Conservation (phyloP, 768 basidiomycete species). For the Hericium coralloides region DNA sequence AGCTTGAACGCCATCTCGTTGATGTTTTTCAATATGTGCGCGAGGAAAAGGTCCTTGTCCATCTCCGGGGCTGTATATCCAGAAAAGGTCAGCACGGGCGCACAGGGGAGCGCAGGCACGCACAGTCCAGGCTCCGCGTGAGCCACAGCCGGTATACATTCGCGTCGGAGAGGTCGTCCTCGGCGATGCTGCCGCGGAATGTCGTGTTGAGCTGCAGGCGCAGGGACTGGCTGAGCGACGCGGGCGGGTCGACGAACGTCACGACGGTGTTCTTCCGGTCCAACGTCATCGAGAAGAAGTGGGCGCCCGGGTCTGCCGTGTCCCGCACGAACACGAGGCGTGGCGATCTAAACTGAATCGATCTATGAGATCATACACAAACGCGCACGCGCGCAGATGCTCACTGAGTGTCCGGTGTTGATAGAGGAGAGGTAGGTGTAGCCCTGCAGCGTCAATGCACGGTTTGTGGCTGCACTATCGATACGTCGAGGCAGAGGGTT, state of each 20-base stretch:
- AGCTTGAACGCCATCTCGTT: constrained; percentile 49
- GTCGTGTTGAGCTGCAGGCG: constrained; percentile 29
- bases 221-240: constrained; percentile 28
- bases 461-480: constrained; percentile 4
- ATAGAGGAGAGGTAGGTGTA: constrained; percentile 53
- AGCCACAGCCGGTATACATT: constrained; percentile 44
- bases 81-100: background rate
- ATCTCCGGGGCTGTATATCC: constrained; percentile 17
- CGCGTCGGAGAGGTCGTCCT: constrained; percentile 26
- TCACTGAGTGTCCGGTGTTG: constrained; percentile 46
- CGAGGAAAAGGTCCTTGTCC: constrained; percentile 47
- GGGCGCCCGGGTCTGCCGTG: constrained; percentile 35
- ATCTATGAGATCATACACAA: background rate
- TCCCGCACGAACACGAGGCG: constrained; percentile 60
- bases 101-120: background rate
- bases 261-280: constrained; percentile 52
- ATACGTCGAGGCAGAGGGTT: constrained; percentile 4
- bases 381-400: constrained; percentile 15
- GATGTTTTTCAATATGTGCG: constrained; percentile 55
- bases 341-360: constrained; percentile 34
- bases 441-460: constrained; percentile 35
- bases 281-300: constrained; percentile 61
- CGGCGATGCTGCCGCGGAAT: constrained; percentile 36
- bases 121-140: constrained; percentile 23
- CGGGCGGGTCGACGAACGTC: constrained; percentile 33